These are phyloP conservation scores for Kentomonas sorsogonicus DNA, from an alignment of 208 protist species.

Conservation along the genomic window DNA sequence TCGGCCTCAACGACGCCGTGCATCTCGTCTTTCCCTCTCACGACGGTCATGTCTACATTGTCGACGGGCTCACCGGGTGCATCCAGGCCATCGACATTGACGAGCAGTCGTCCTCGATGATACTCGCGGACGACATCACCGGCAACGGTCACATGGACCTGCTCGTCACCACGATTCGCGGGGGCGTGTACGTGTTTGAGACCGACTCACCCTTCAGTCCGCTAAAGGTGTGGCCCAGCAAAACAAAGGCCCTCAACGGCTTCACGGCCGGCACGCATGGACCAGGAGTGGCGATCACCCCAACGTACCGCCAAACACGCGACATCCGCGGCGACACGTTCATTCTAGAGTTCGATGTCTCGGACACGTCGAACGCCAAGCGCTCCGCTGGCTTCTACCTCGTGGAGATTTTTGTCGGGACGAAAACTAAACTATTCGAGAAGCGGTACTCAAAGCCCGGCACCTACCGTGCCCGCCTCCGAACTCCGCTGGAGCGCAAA, in stretches of 20 bases:
- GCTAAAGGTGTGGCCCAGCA: constrained; percentile 68
- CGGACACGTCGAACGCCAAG: constrained; percentile 53
- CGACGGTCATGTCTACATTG: constrained; percentile 88
- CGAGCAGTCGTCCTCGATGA: constrained; percentile 81
- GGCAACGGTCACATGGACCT: constrained; percentile 88
- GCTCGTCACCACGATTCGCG: constrained; percentile 80
- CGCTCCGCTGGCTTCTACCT: constrained; percentile 26
- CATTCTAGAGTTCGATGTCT: constrained; percentile 56
- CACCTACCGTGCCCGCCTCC: constrained; percentile 46
- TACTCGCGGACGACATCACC: constrained; percentile 89
- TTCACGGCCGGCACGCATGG: constrained; percentile 60
- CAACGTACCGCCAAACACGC: constrained; percentile 32
- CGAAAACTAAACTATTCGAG: constrained; percentile 43
- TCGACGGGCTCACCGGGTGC: constrained; percentile 70
- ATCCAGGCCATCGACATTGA: constrained; percentile 87
- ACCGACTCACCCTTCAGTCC: constrained; percentile 67
- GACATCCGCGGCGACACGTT: constrained; percentile 77
- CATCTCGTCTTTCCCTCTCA: constrained; percentile 80
- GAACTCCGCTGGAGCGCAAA: constrained; percentile 54
- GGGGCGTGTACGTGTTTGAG: constrained; percentile 84
- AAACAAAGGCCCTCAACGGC: constrained; percentile 76
- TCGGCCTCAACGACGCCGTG: too few relatives aligned
- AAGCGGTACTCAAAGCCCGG: constrained; percentile 32
- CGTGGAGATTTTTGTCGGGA: constrained; percentile 64
- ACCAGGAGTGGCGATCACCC: constrained; percentile 68